Evolutionary conservation across 106 monocot genomes (phyloP).

Genomic region (Dendrobium catenatum): DNA sequence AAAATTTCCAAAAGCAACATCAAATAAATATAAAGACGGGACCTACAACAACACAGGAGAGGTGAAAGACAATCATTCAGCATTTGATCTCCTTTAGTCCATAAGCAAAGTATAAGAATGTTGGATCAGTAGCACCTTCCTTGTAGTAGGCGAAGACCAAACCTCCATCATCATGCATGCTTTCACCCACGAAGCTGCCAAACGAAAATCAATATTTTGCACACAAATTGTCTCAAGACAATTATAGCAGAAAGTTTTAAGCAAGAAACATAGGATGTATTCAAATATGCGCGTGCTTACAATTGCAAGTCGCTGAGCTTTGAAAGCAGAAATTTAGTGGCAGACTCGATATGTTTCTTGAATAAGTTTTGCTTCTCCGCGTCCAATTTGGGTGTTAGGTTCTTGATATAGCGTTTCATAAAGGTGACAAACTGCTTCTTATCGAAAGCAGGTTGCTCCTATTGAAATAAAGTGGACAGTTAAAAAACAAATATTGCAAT

Average conservation of each 20-base stretch:
- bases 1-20: no score
- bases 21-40: no score
- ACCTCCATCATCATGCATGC: conserved; percentile 68
- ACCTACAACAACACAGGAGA: no score
- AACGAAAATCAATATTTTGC: neutral
- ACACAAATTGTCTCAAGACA: neutral
- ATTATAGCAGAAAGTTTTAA: neutral
- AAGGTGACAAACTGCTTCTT: conserved; percentile 74
- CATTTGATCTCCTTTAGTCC: conserved; percentile 75
- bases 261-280: neutral
- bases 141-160: conserved; percentile 64
- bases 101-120: conserved; percentile 63
- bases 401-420: conserved; percentile 68
- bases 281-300: conserved; percentile 27
- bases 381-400: conserved; percentile 42
- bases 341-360: conserved; percentile 69
- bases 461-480: neutral
- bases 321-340: conserved; percentile 69
- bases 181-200: conserved; percentile 79
- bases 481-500: neutral
- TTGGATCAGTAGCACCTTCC: conserved; percentile 65
- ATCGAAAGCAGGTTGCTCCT: conserved; percentile 88
- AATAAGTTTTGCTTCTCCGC: conserved; percentile 47
- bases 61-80: conserved; percentile 8
- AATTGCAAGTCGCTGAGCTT: conserved; percentile 86